Evolutionary conservation across 2,329 filamentous ascomycete genomes (phyloP).

Genomic region (Decorospora gaudefroyi): DNA sequence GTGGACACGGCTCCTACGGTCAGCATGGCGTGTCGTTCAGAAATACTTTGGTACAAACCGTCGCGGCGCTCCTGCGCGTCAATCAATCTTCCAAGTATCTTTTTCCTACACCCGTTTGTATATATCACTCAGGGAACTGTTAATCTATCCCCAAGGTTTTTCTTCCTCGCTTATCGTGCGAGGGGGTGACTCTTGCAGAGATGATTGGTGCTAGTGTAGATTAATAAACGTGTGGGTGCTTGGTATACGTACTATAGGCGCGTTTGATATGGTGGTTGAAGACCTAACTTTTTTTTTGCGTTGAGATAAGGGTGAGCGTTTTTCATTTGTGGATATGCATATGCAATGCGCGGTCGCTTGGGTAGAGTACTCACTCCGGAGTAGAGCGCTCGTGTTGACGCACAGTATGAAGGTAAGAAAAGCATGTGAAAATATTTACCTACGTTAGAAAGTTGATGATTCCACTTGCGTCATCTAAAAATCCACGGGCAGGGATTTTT

Average conservation of each 20-base stretch:
- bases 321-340: slow-evolving; percentile 1
- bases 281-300: no score
- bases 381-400: slow-evolving; percentile 4
- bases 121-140: not conserved
- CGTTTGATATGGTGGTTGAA: no score
- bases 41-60: slow-evolving; percentile 10
- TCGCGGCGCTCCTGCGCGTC: slow-evolving; percentile 5
- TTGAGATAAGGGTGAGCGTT: slow-evolving; percentile 7
- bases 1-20: no score
- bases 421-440: slow-evolving; percentile 8
- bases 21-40: no score
- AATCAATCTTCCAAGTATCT: slow-evolving; percentile 6
- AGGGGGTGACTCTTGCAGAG: no score
- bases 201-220: no score
- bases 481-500: no score
- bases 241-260: no score
- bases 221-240: no score
- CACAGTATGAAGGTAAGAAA: not conserved
- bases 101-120: not conserved
- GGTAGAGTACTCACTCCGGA: slow-evolving; percentile 1
- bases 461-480: slow-evolving; percentile 15
- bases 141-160: no score
- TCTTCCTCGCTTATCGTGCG: no score
- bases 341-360: slow-evolving; percentile 16
- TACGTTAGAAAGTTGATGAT: no score